Percentiles rank a stretch among this genome's conserved stretches.
These are phyloP conservation scores for Gastrodia elata DNA, from an alignment of 106 monocot species.

Conservation along the genomic window DNA sequence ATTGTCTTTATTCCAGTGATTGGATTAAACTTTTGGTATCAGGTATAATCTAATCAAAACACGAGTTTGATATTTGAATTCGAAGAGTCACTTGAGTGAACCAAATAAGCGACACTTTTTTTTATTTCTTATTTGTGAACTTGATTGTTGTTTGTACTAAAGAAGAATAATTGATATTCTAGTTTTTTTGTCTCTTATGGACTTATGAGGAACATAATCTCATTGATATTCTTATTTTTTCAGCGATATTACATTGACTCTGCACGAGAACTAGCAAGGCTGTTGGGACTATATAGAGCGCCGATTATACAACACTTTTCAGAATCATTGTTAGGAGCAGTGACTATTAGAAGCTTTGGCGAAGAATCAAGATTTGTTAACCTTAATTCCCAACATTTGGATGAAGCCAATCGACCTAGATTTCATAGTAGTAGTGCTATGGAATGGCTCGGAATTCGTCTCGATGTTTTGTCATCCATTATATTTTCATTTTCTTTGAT, in stretches of 20 bases:
- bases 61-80: neutral
- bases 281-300: slow-evolving; percentile 61
- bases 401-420: slow-evolving; percentile 52
- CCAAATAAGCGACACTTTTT: neutral
- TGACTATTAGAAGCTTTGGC: slow-evolving; percentile 59
- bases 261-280: slow-evolving; percentile 55
- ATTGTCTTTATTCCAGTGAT: slow-evolving; percentile 69
- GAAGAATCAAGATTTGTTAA: slow-evolving; percentile 42
- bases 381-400: slow-evolving; percentile 35
- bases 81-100: neutral
- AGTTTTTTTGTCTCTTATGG: neutral
- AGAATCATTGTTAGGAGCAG: slow-evolving; percentile 57
- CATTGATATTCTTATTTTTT: slow-evolving; percentile 2
- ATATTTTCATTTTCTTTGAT: slow-evolving; percentile 11
- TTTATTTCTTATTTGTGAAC: neutral
- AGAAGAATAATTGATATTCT: neutral
- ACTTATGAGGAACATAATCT: neutral
- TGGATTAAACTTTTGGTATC: slow-evolving; percentile 64
- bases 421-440: slow-evolving; percentile 52
- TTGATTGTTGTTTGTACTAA: neutral
- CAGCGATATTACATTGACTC: slow-evolving; percentile 70
- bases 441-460: slow-evolving; percentile 50
- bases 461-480: slow-evolving; percentile 51
- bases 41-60: slow-evolving; percentile 32
- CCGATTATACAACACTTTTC: slow-evolving; percentile 82